phyloP scores from a whole-genome alignment of 441 rosid genomes.

The Arabidopsis lyrata region DNA sequence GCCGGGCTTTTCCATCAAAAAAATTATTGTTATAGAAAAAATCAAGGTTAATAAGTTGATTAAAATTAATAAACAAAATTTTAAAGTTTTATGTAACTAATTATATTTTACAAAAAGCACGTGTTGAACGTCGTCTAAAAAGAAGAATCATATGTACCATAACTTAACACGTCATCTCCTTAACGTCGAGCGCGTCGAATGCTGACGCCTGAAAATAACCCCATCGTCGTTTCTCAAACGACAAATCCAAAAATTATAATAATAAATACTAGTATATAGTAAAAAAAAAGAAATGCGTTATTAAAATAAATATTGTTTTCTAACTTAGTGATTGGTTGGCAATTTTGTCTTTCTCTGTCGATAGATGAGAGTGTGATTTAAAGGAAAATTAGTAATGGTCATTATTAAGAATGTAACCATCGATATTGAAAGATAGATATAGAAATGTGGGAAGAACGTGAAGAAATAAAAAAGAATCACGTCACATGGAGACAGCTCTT shows the following conservation, averaged over 20 bases:
- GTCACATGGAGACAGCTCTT: conserved; percentile 39
- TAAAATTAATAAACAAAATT: background rate
- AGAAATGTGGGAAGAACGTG: conserved; percentile 39
- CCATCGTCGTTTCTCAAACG: conserved; percentile 18
- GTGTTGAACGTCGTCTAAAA: conserved; percentile 38
- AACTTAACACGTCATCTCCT: conserved; percentile 38
- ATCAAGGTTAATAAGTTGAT: background rate
- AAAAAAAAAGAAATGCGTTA: background rate
- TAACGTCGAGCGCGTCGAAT: conserved; percentile 21
- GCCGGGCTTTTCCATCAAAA: too few species aligned
- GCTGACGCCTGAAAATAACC: conserved; percentile 24
- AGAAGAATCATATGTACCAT: conserved; percentile 24
- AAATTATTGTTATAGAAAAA: too few species aligned
- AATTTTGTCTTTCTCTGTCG: conserved; percentile 28
- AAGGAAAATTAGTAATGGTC: background rate
- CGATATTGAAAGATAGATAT: conserved; percentile 22
- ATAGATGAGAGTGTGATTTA: conserved; percentile 16
- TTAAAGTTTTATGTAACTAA: background rate
- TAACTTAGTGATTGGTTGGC: conserved; percentile 26
- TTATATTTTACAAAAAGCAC: conserved; percentile 19
- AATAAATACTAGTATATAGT: background rate
- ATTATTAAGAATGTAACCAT: conserved; percentile 16
- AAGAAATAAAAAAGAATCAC: conserved; percentile 37
- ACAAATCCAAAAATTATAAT: background rate
- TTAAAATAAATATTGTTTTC: conserved; percentile 14